Evolutionary conservation across 176 grass and related monocot genomes (phyloP).

Genomic region (Musa itinerans): DNA sequence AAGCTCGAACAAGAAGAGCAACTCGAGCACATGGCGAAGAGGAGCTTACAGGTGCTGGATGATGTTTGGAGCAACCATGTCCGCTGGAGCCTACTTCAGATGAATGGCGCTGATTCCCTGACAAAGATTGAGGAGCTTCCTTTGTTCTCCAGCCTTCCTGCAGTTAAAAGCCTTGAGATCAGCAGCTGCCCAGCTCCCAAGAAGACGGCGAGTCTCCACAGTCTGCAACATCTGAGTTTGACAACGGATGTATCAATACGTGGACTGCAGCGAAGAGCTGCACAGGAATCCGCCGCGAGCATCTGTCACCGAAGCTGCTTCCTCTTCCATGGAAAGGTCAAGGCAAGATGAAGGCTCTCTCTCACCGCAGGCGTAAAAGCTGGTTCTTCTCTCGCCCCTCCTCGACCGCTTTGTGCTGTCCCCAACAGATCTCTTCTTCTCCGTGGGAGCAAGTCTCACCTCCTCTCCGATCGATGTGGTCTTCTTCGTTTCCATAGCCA

Average conservation of each 20-base stretch:
- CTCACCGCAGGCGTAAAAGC: neutral
- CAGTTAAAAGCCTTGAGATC: conserved; percentile 52
- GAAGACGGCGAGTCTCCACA: conserved; percentile 16
- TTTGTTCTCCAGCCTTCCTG: conserved; percentile 40
- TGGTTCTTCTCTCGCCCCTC: neutral
- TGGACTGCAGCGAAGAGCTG: neutral
- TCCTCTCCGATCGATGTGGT: neutral
- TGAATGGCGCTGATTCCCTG: conserved; percentile 50
- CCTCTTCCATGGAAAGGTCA: neutral
- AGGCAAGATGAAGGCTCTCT: neutral
- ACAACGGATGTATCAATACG: neutral
- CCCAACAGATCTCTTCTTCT: neutral
- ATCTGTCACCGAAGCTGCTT: neutral
- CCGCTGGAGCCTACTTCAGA: conserved; percentile 20
- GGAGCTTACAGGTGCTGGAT: conserved; percentile 9
- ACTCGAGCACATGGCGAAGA: conserved; percentile 10
- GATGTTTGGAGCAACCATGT: conserved; percentile 23
- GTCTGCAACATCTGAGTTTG: neutral
- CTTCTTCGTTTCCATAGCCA: neutral
- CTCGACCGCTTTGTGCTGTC: neutral
- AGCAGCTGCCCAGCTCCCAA: conserved; percentile 40
- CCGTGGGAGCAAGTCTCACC: neutral
- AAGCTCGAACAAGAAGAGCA: conserved; percentile 1
- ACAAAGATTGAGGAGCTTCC: conserved; percentile 35
- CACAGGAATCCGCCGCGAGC: too few species aligned